Percentiles rank a stretch among this genome's conserved stretches.
Evolutionary conservation across 148 eudicot species (phyloP).

Genomic region (Oxyria digyna): DNA sequence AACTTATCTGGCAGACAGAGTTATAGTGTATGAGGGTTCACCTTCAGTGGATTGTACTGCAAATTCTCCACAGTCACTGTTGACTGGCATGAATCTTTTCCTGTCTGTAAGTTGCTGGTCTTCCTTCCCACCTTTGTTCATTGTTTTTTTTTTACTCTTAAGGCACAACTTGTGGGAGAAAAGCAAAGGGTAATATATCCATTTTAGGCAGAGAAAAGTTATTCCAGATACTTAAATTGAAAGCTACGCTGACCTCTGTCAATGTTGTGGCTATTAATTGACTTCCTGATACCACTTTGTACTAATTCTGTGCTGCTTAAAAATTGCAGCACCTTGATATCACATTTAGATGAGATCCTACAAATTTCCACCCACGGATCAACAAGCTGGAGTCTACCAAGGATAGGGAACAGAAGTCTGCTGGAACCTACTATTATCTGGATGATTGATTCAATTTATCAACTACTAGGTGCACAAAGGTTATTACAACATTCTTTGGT

Average conservation of each 20-base stretch:
- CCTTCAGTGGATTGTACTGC: constrained; percentile 86
- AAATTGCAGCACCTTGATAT: constrained; percentile 72
- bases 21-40: constrained; percentile 75
- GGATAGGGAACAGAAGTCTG: constrained; percentile 91
- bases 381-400: constrained; percentile 86
- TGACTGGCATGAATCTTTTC: constrained; percentile 92
- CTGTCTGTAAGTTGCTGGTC: constrained; percentile 48
- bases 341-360: constrained; percentile 90
- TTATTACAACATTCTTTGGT: neutral
- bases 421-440: constrained; percentile 87
- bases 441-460: constrained; percentile 49
- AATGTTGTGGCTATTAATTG: too few relatives aligned
- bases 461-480: too few relatives aligned
- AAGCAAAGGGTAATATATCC: too few relatives aligned
- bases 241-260: too few relatives aligned
- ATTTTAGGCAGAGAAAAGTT: too few relatives aligned
- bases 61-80: constrained; percentile 71
- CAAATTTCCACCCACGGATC: constrained; percentile 80
- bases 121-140: neutral
- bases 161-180: too few relatives aligned
- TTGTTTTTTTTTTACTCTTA: too few relatives aligned
- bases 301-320: neutral
- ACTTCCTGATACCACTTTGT: neutral
- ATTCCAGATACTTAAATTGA: too few relatives aligned
- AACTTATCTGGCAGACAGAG: constrained; percentile 88